These are phyloP conservation scores for Hordeum pubiflorum DNA, from an alignment of 202 grass and related monocot species.

Conservation along the genomic window DNA sequence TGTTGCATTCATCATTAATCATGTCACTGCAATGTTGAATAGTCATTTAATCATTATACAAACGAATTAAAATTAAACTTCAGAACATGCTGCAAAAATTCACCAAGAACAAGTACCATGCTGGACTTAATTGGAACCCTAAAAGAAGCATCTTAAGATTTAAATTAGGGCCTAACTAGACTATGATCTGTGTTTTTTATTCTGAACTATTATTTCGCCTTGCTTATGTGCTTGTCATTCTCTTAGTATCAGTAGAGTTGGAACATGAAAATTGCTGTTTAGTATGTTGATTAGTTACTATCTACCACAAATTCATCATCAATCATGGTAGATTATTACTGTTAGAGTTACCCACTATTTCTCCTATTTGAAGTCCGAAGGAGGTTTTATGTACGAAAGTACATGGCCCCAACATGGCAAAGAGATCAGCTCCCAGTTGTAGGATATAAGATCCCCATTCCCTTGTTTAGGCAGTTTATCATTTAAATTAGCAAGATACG, in stretches of 20 bases:
- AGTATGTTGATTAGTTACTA: neutral
- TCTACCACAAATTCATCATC: neutral
- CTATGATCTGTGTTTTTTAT: neutral
- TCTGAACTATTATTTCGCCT: neutral
- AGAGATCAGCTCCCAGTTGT: neutral
- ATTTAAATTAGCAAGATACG: neutral
- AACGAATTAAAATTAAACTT: constrained; percentile 2
- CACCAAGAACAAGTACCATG: neutral
- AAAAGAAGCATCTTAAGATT: neutral
- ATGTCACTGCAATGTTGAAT: neutral
- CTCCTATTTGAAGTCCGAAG: neutral
- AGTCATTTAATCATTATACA: neutral
- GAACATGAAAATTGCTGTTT: constrained; percentile 9
- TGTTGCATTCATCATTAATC: neutral
- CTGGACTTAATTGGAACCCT: neutral
- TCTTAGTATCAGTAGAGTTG: neutral
- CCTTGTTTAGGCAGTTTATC: neutral
- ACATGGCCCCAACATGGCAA: neutral
- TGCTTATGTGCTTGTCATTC: neutral
- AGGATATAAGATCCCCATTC: neutral
- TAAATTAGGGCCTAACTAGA: neutral
- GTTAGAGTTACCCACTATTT: neutral
- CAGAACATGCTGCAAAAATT: neutral
- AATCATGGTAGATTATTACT: neutral
- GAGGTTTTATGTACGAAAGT: neutral